Conservation (phyloP, 768 basidiomycete species). For the Wakefieldia striispora region DNA sequence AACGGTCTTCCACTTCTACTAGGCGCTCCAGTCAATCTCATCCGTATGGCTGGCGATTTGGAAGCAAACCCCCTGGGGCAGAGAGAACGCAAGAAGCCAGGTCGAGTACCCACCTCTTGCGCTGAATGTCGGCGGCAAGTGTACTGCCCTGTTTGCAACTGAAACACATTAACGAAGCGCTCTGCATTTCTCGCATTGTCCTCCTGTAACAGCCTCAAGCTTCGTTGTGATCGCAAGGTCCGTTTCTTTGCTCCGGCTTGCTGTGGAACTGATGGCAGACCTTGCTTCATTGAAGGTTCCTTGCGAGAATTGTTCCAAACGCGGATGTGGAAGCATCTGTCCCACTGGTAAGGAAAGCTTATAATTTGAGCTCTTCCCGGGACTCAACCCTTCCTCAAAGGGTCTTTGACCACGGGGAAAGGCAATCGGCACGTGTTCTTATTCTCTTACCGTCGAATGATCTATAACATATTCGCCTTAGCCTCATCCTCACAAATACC, state of each 20-base stretch:
- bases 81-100: constrained; percentile 45
- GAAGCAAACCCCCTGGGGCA: constrained; percentile 16
- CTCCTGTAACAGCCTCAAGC: constrained; percentile 45
- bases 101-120: constrained; percentile 44
- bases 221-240: constrained; percentile 65
- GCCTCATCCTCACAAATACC: constrained; percentile 64
- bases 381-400: constrained; percentile 28
- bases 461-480: constrained; percentile 14
- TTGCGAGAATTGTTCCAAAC: constrained; percentile 73
- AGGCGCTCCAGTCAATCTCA: neutral
- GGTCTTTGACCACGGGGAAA: constrained; percentile 55
- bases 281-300: constrained; percentile 53
- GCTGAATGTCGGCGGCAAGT: constrained; percentile 40
- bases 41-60: constrained; percentile 3
- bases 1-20: too few relatives aligned
- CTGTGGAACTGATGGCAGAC: too few relatives aligned
- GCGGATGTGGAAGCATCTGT: constrained; percentile 74
- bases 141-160: neutral
- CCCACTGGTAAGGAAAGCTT: constrained; percentile 54
- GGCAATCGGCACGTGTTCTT: constrained; percentile 46
- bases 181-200: neutral
- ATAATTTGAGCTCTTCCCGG: neutral
- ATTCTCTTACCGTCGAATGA: neutral
- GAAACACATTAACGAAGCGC: neutral
- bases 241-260: neutral